Conservation (phyloP, 2,329 filamentous ascomycete genomes). For the Aspergillus intermedius region DNA sequence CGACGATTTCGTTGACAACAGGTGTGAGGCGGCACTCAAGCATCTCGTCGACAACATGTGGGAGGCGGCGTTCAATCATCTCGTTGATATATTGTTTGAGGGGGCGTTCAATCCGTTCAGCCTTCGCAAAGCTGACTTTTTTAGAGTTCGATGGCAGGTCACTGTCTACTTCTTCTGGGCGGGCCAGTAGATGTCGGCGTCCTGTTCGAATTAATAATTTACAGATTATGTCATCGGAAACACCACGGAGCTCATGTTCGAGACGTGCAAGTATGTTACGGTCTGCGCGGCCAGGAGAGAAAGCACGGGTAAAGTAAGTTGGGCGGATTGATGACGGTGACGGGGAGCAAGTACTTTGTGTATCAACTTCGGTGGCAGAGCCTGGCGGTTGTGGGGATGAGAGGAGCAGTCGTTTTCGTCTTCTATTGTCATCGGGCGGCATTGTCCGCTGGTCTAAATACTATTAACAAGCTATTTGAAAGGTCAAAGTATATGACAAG, state of each 20-base stretch:
- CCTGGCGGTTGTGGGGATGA: constrained; percentile 8
- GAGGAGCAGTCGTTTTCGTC: constrained; percentile 10
- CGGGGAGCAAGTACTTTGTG: constrained; percentile 1
- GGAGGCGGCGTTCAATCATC: no score
- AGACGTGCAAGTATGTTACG: constrained; percentile 8
- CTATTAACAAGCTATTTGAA: no score
- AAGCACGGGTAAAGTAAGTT: constrained; percentile 11
- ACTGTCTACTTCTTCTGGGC: constrained; percentile 6
- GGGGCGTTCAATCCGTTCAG: no score
- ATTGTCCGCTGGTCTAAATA: no score
- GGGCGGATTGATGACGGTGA: background rate
- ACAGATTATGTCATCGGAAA: constrained; percentile 11
- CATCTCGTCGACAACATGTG: constrained; percentile 1
- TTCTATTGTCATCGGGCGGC: constrained; percentile 2
- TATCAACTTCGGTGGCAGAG: constrained; percentile 15
- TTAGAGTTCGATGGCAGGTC: constrained; percentile 6
- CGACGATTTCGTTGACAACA: constrained; percentile 5
- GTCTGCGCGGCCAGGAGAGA: constrained; percentile 6
- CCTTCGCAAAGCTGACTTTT: constrained; percentile 2
- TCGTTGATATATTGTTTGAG: no score
- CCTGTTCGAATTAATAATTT: constrained; percentile 11
- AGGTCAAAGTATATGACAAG: no score
- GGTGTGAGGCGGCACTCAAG: no score
- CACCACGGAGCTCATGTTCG: constrained; percentile 9
- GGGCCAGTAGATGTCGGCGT: constrained; percentile 13